Base-by-base conservation (phyloP, 2,329 filamentous ascomycete genomes). In the Westerdykella ornata region DNA sequence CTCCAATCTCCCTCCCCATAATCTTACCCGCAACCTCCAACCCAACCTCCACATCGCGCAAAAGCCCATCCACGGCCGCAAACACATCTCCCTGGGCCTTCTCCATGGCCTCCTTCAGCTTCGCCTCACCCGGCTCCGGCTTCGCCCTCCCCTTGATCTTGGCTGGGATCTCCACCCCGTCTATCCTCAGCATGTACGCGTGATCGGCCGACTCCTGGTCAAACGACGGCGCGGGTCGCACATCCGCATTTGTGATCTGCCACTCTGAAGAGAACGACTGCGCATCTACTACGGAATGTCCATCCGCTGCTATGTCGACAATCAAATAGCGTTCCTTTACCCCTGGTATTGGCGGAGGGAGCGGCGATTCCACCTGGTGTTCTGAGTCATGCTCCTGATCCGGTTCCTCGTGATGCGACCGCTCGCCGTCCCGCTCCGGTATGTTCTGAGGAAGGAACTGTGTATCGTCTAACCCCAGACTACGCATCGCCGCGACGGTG, bases 241-340 rank as follows among this genome's bases (percentile, higher is more conserved):
- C 65, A 8, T 67, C 66, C 0, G 75, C 74, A 13, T 68, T 66
- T 26, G 79, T 67, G 12, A 83, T 72, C 54, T 84, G 80, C 82
- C 90, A 97, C 37, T 83, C 77, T 0, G 81, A 70, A 7, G 80
- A 84, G 11, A 96, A 69, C 47, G 83, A 88, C 32, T 84, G 80
- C 1, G 85, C 84, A 42, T 78, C 80, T 0, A 77, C 70, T 1
- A 97, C 77, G 1, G 67, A 70, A 17, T 66, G 67, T 1, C 71
- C 71, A 30, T 71, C 66, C 2, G 53, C 44, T 5, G 52, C 62
- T 19, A 82, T 57, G 50, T 81, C 77, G 16, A 82, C 55, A 2
- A 82, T 65, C 18, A 82, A 56, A 51, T 76, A 77, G 42, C 77
- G 72, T 42, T 82, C 77, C 28, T 70, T 67, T 3, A 72, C 62